These are phyloP conservation scores for Capsicum chinense DNA, from an alignment of 257 asterid species.

Conservation along the genomic window DNA sequence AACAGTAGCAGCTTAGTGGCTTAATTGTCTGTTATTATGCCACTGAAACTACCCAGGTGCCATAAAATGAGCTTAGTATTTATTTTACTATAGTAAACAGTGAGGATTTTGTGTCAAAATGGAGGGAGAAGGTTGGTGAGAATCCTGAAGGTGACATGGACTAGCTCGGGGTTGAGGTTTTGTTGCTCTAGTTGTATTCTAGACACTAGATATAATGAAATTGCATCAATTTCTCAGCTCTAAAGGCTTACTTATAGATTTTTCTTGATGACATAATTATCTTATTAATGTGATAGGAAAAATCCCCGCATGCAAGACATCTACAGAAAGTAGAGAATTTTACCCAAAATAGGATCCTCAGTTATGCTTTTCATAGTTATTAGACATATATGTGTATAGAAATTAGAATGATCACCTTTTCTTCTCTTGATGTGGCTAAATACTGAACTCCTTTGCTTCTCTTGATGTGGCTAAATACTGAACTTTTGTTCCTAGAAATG, in stretches of 20 bases:
- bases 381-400: neutral
- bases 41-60: neutral
- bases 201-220: neutral
- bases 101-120: conserved; percentile 1
- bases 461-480: conserved; percentile 2
- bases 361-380: neutral
- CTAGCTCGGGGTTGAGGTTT: neutral
- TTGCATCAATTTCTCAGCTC: neutral
- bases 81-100: neutral
- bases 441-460: neutral
- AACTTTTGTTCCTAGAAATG: conserved; percentile 9
- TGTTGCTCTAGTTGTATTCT: neutral
- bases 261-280: neutral
- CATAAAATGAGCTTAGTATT: conserved; percentile 14
- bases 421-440: neutral
- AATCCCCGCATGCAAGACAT: neutral
- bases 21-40: neutral
- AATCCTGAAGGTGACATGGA: conserved; percentile 1
- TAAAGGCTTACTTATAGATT: neutral
- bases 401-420: neutral
- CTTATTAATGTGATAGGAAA: neutral
- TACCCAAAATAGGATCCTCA: neutral
- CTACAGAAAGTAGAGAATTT: neutral
- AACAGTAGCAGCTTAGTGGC: neutral
- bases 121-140: neutral